Conservation (phyloP, 2,329 filamentous ascomycete species). For the Periconia digitata region DNA sequence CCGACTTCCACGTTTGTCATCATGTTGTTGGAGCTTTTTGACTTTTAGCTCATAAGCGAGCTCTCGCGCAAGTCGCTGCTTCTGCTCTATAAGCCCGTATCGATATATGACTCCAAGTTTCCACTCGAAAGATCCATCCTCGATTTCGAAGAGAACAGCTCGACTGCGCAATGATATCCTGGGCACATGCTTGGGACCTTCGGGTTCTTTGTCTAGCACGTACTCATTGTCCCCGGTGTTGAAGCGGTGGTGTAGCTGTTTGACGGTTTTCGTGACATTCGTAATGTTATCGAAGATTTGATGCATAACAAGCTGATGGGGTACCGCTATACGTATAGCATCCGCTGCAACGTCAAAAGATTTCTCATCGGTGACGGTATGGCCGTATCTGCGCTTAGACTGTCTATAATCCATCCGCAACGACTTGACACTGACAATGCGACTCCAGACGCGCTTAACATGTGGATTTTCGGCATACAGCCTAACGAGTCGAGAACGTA, state of each 20-base stretch:
- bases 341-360: constrained; percentile 84
- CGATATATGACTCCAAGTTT: constrained; percentile 94
- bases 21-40: constrained; percentile 74
- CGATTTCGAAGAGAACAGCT: constrained; percentile 84
- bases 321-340: constrained; percentile 82
- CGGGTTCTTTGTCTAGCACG: constrained; percentile 80
- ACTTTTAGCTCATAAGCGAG: constrained; percentile 87
- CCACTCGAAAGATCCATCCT: constrained; percentile 97
- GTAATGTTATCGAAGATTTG: constrained; percentile 91
- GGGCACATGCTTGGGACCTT: constrained; percentile 82
- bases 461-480: constrained; percentile 85
- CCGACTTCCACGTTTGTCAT: constrained; percentile 52
- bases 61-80: constrained; percentile 84
- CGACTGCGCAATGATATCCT: constrained; percentile 81
- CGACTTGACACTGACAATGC: constrained; percentile 80
- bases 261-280: constrained; percentile 81
- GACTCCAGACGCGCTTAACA: constrained; percentile 81
- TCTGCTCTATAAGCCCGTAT: constrained; percentile 83
- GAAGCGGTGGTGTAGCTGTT: constrained; percentile 93
- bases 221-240: constrained; percentile 85
- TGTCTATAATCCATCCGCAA: constrained; percentile 80
- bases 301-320: constrained; percentile 87
- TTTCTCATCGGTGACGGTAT: constrained; percentile 68
- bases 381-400: constrained; percentile 67
- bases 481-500: constrained; percentile 75